Evolutionary conservation across 345 rosid genomes (phyloP), one percentile per base, ranked within the genome.

Genomic region (Eucalyptus tenuipes): DNA sequence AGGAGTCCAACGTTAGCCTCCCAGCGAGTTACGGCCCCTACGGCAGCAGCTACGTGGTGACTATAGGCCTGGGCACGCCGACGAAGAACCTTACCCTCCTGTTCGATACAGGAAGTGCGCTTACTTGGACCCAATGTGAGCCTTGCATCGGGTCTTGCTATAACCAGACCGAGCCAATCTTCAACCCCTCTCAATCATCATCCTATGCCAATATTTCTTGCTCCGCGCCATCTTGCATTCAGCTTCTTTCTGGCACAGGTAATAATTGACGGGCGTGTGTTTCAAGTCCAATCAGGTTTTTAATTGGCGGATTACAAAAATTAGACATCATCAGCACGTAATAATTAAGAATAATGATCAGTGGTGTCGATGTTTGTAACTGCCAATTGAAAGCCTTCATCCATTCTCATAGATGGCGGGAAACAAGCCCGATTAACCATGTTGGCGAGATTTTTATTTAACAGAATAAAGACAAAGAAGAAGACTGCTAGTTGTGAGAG

Each of bases 381-480:
- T 29, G 31, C 31, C 66, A 59, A 12, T 59, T 29, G 66, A 59
- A 59, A 27, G 66, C 93, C 94, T 86, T 93, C 95, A 89, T 93
- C 95, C 85, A 44, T 59, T 27, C 66, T 59, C 66, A 59, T 59
- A 1, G 66, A 25, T 10, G 66, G n/a, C 29, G 2, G 88, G 90
- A 64, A 64, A 50, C 53, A 50, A 2, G 22, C 53, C 53, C 22
- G 53, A 15, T 17, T 1, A 50, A 50, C 24, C 55, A 52, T 52
- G 55, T 52, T 52, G 22, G 55, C 1, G 55, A 52, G 55, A 52
- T 52, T 52, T 52, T 52, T 52, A 17, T 52, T 52, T 52, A 52
- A 52, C 55, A 7, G 22, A 52, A 52, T 52, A 52, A 52, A 52
- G 24, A 17, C 55, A 52, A 52, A 52, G 4, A 48, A 48, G 49